Base-by-base conservation (phyloP, 2,329 filamentous ascomycete species). In the Boeremia lycopersici region DNA sequence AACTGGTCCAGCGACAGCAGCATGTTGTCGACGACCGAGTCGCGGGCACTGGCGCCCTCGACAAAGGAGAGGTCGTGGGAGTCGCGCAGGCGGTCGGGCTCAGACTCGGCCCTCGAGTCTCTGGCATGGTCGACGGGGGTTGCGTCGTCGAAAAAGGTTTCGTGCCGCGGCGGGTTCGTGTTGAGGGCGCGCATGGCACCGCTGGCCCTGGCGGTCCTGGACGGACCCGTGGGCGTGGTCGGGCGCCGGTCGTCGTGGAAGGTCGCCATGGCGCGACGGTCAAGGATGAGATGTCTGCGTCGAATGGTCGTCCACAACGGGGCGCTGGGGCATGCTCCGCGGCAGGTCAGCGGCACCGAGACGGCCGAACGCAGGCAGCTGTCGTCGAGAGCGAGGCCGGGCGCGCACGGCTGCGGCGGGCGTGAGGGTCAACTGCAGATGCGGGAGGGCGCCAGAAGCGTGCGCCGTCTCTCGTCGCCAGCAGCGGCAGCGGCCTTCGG, bases 21-120 rank as follows among this genome's bases (percentile, higher is more conserved):
- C 89, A 99, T 95, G 75, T 97, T 96, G 76, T 95, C 89, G 56
- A 99, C 91, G 63, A 99, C 87, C 31, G 93, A 97, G 71, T 96
- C 91, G 64, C 93, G 87, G 12, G 63, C 60, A 15, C 55, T 65
- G 35, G 90, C 91, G 60, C 90, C 86, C 43, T 89, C 86, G 45
- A 88, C 88, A 67, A 96, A 82, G 53, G 90, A 93, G 59, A 97
- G 82, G 74, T 96, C 93, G 80, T 97, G 93, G 43, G 89, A 91
- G 76, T 93, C 87, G 45, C 71, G 67, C 46, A 68, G 54, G 19
- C 44, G 50, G 42, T 64, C 62, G 34, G 63, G 62, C 36, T 60
- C 47, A 8, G 48, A 51, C 10, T 64, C 63, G 23, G 50, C 39
- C 34, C 60, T 57, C 33, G 53, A 63, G 46, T 43, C 53, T 29